phyloP scores from a whole-genome alignment of 2,329 filamentous ascomycete genomes.

The Colletotrichum siamense region DNA sequence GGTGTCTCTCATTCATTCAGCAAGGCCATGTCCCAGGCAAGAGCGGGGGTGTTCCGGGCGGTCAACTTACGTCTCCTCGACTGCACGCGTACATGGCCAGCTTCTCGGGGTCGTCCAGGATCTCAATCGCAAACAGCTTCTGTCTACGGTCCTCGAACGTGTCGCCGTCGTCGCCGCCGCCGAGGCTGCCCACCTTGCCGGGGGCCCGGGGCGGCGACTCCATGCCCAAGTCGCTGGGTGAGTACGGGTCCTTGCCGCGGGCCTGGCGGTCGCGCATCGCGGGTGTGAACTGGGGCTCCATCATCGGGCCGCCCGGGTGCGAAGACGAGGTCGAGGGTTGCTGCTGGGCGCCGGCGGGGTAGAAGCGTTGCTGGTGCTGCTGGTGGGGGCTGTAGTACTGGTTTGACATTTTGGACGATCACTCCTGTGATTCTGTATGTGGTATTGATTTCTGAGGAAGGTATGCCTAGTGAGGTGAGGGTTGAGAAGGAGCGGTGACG shows the following conservation, averaged over 20 bases:
- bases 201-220: conserved; percentile 8
- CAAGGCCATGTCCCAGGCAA: not conserved
- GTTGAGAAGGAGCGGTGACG: not conserved
- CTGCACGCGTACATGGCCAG: conserved; percentile 65
- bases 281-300: conserved; percentile 44
- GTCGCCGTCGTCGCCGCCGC: conserved; percentile 34
- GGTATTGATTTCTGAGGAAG: not conserved
- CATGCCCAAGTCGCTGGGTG: conserved; percentile 29
- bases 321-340: conserved; percentile 3
- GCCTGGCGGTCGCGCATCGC: conserved; percentile 65
- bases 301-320: not conserved
- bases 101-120: conserved; percentile 63
- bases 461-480: not conserved
- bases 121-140: conserved; percentile 54
- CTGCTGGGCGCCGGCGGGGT: conserved; percentile 3
- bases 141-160: conserved; percentile 47
- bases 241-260: conserved; percentile 62
- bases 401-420: not conserved
- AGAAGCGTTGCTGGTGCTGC: conserved; percentile 4
- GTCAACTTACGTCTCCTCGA: conserved; percentile 54
- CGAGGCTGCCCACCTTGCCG: not conserved
- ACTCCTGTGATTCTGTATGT: not conserved
- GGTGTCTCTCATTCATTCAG: not conserved
- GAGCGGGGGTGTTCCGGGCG: too few relatives aligned
- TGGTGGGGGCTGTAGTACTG: conserved; percentile 10